phyloP scores from a whole-genome alignment of 306 rosid species.

The Potentilla sterilis region DNA sequence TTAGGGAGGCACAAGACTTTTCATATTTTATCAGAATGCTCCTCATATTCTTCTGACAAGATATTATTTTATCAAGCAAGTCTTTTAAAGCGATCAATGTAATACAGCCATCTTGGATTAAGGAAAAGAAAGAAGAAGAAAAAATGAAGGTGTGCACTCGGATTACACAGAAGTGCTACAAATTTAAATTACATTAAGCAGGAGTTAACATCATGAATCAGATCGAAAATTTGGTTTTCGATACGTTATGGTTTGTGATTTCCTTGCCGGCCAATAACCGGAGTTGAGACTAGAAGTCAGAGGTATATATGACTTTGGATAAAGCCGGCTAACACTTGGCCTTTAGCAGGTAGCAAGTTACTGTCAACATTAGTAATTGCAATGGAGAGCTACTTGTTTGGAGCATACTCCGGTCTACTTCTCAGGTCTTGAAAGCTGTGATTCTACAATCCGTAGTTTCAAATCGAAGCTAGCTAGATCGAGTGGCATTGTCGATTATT shows the following conservation, averaged over 20 bases:
- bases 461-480: too few relatives aligned
- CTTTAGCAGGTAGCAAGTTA: neutral
- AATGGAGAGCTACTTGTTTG: neutral
- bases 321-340: neutral
- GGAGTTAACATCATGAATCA: neutral
- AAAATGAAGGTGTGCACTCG: slow-evolving; percentile 1
- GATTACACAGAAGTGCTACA: neutral
- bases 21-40: neutral
- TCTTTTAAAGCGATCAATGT: neutral
- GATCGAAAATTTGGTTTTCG: neutral
- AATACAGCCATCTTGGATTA: neutral
- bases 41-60: neutral
- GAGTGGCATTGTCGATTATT: neutral
- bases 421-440: neutral
- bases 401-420: neutral
- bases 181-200: neutral
- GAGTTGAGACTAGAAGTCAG: neutral
- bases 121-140: neutral
- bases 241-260: neutral
- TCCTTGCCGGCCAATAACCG: neutral
- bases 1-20: neutral
- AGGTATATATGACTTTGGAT: neutral
- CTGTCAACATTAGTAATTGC: neutral
- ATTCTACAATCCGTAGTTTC: neutral
- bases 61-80: neutral